These are phyloP conservation scores for Blepharisma stoltei DNA, from an alignment of 73 alveolate species.

Conservation along the genomic window DNA sequence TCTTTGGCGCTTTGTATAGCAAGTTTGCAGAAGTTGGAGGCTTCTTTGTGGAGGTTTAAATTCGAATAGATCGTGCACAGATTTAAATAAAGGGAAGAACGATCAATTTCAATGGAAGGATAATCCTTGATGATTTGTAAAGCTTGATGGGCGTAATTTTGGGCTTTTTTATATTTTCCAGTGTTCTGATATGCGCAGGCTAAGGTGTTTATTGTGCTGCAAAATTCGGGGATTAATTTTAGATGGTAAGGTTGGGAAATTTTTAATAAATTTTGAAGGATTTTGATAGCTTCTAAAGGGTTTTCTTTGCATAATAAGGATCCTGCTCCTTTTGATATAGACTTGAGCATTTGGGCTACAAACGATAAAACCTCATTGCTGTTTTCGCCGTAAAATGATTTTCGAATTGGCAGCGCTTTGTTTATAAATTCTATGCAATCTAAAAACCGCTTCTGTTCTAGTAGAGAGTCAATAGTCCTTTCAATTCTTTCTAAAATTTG, in stretches of 20 bases:
- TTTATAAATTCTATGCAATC: constrained; percentile 6
- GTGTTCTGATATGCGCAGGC: constrained; percentile 31
- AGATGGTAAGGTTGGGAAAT: neutral
- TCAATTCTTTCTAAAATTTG: constrained; percentile 21
- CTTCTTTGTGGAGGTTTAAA: constrained; percentile 68
- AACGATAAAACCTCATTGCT: neutral
- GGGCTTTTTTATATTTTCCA: constrained; percentile 45
- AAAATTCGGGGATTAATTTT: neutral
- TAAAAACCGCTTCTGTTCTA: neutral
- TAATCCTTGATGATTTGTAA: constrained; percentile 42
- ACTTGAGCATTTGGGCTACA: neutral
- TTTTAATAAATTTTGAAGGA: neutral
- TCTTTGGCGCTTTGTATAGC: neutral
- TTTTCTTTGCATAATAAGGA: neutral
- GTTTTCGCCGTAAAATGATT: neutral
- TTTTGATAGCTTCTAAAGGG: neutral
- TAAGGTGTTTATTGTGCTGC: neutral
- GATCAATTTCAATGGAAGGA: constrained; percentile 22
- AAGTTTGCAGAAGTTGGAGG: constrained; percentile 38
- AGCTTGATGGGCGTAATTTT: constrained; percentile 58
- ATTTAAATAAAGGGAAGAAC: constrained; percentile 68
- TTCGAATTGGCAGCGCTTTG: constrained; percentile 20
- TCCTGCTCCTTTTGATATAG: neutral
- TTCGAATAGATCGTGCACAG: constrained; percentile 71
- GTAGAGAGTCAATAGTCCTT: constrained; percentile 10